These are phyloP conservation scores for Osmanthus fragrans DNA, from an alignment of 257 asterid genomes.

Conservation along the genomic window DNA sequence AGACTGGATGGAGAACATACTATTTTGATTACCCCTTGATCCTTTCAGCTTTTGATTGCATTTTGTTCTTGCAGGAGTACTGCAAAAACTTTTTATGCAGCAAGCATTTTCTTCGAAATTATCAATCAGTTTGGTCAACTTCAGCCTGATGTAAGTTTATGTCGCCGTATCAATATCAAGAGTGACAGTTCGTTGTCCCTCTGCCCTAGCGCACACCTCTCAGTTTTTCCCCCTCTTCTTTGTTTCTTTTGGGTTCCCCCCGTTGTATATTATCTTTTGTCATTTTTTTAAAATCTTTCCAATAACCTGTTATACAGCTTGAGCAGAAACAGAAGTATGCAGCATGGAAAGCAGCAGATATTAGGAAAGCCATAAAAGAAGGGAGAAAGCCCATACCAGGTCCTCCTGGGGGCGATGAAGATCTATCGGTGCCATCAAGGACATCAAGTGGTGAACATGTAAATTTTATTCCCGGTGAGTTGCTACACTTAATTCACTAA, in stretches of 20 bases:
- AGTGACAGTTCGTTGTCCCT: not conserved
- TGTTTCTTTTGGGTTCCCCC: slow-evolving; percentile 10
- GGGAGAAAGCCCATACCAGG: slow-evolving; percentile 93
- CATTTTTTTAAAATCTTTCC: not conserved
- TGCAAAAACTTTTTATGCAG: slow-evolving; percentile 98
- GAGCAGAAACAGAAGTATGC: slow-evolving; percentile 97
- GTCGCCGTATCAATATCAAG: not conserved
- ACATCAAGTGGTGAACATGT: slow-evolving; percentile 50
- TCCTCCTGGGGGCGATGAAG: slow-evolving; percentile 87
- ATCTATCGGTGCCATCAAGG: slow-evolving; percentile 42
- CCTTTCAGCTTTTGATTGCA: slow-evolving; percentile 18
- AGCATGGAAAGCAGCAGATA: slow-evolving; percentile 98
- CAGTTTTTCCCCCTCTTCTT: not conserved
- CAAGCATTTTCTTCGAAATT: slow-evolving; percentile 93
- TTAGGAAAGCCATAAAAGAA: slow-evolving; percentile 93
- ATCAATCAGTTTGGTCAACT: slow-evolving; percentile 82
- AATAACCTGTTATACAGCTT: slow-evolving; percentile 46
- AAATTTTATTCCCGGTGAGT: slow-evolving; percentile 21
- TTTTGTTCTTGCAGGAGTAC: slow-evolving; percentile 63
- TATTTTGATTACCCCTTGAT: not conserved
- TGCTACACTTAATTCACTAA: slow-evolving; percentile 1
- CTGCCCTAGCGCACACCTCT: not conserved
- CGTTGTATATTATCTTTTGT: not conserved
- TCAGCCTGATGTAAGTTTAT: slow-evolving; percentile 85
- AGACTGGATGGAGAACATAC: slow-evolving; percentile 3